Evolutionary conservation across 2,329 filamentous ascomycete genomes (phyloP), one percentile per base, ranked within the genome.

Genomic region (Fusarium mexicanum): DNA sequence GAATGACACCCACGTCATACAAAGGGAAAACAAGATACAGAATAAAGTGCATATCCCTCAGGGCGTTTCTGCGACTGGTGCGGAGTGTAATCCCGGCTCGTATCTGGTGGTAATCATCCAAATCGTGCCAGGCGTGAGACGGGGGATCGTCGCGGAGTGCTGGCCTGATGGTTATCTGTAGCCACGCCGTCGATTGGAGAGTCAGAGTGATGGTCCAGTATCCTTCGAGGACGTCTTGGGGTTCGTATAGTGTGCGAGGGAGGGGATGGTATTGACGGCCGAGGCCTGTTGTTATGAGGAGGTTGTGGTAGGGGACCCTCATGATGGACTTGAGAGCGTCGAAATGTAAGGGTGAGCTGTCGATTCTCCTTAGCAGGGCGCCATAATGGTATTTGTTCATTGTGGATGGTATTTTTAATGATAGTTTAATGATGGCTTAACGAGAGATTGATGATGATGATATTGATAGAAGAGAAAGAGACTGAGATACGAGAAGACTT

Each of bases 261-360:
- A 37, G 3, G 35, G 35, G 35, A 37, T 37, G 35, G 35, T 18
- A 37, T 17, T 9, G 17, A 9, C 8, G 35, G 35, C 35, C 1
- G 17, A 37, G 35, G 17, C 8, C 17, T 18, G 35, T 1, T 37
- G 35, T 37, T 2, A 37, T 16, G 14, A 35, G 35, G 35, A 37
- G 35, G 35, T 35, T 35, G 0, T 16, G 33, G 33, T 35, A 35
- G 33, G 33, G 33, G 33, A 0, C 0, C 17, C 35, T 37, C 0
- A 1, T 18, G 16, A 37, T 1, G 35, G 35, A 37, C 3, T 18
- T 0, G 17, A 37, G 1, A 37, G 33, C 0, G 33, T 16, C 33
- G 33, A 35, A 9, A 37, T 0, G 0, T 9, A 1, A 18, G 35
- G 35, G 17, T 37, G 16, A 18, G 16, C 0, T 37, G 17, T 1